Evolutionary conservation across 2,329 filamentous ascomycete species (phyloP).

Genomic region (Pseudogymnoascus sp.): DNA sequence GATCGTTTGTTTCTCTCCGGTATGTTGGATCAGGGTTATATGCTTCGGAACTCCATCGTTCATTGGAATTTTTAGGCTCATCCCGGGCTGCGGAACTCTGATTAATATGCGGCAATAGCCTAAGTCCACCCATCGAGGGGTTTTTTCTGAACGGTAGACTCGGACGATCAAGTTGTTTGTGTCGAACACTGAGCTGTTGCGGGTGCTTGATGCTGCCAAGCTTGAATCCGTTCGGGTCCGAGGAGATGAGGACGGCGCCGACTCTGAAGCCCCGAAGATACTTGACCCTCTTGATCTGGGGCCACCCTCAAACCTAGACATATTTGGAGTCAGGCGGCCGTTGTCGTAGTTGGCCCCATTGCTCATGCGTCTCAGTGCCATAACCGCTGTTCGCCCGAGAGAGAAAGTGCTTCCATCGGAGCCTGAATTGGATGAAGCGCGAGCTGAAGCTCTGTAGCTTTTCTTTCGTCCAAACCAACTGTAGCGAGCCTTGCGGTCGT

Average conservation of each 20-base stretch:
- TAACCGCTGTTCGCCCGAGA: slow-evolving; percentile 67
- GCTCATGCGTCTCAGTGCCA: slow-evolving; percentile 66
- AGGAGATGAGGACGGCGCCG: slow-evolving; percentile 14
- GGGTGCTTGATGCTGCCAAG: slow-evolving; percentile 22
- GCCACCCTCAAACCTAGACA: slow-evolving; percentile 29
- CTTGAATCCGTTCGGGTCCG: slow-evolving; percentile 22
- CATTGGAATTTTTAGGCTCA: slow-evolving; percentile 49
- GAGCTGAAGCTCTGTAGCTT: slow-evolving; percentile 54
- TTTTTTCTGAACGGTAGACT: slow-evolving; percentile 69
- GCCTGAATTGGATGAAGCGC: slow-evolving; percentile 45
- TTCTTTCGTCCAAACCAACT: slow-evolving; percentile 55
- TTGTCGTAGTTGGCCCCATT: slow-evolving; percentile 64
- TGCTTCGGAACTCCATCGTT: slow-evolving; percentile 72
- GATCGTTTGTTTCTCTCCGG: slow-evolving; percentile 46
- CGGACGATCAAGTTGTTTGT: slow-evolving; percentile 78
- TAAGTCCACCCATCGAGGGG: slow-evolving; percentile 83
- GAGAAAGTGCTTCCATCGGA: slow-evolving; percentile 70
- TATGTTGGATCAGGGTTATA: slow-evolving; percentile 59
- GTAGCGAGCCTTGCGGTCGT: slow-evolving; percentile 36
- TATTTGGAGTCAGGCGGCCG: slow-evolving; percentile 24
- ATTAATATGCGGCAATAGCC: slow-evolving; percentile 79
- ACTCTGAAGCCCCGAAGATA: slow-evolving; percentile 49
- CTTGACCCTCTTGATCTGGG: slow-evolving; percentile 37
- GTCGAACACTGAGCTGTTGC: slow-evolving; percentile 49
- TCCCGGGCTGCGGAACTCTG: slow-evolving; percentile 60